Evolutionary conservation across 2,329 filamentous ascomycete species (phyloP), one percentile per base, ranked within the genome.

Genomic region (Trichoderma atroviride): DNA sequence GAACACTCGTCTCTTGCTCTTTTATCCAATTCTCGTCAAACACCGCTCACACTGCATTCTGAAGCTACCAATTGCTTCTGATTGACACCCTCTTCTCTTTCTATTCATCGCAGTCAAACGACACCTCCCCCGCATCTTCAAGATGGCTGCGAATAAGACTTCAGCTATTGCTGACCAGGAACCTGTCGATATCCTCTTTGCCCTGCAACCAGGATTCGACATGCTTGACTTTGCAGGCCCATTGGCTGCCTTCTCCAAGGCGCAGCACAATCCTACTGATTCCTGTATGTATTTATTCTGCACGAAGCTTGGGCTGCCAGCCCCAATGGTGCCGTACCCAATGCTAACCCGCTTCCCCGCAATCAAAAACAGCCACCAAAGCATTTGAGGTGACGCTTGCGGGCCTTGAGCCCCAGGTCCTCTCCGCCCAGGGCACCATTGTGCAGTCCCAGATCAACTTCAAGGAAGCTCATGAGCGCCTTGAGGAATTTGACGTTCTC

Each of bases 401-500:
- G 43, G 83, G 80, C 37, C 80, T 81, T 71, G 86, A 88, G 74
- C 79, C 84, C 74, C 83, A 86, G 79, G 82, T 87, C 56, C 76
- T 88, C 62, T 87, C 86, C 31, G 78, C 82, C 53, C 84, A 93
- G 79, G 92, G 92, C 73, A 86, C 91, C 76, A 84, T 89, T 74
- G 83, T 96, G 79, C 87, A 88, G 75, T 89, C 91, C 71, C 90
- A 96, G 80, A 89, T 94, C 79, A 85, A 89, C 78, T 93, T 88
- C 85, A 91, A 92, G 77, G 92, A 95, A 77, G 92, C 92, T 71
- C 86, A 93, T 80, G 87, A 92, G 70, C 85, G 85, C 74, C 87
- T 94, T 60, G 83, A 89, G 73, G 91, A 94, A 73, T 94, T 92
- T 78, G 93, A 96, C 79, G 85, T 96, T 72, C 85, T 96, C 74